phyloP scores from a whole-genome alignment of 768 basidiomycete genomes.

The Leccinum aurantiacum region DNA sequence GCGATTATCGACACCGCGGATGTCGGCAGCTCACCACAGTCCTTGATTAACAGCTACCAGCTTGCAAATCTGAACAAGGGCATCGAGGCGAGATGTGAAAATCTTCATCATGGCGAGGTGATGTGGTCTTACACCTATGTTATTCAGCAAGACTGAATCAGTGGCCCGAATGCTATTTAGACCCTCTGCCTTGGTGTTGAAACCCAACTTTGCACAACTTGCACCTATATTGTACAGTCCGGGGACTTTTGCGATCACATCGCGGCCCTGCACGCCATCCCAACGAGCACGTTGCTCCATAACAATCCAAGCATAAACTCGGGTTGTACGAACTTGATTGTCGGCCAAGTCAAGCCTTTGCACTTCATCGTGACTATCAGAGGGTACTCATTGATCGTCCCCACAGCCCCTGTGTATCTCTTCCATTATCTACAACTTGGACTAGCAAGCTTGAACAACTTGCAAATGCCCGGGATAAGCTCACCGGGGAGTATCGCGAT shows the following conservation, averaged over 20 bases:
- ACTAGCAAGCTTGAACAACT: conserved; percentile 1
- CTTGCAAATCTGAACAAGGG: conserved; percentile 48
- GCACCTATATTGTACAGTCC: conserved; percentile 45
- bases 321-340: conserved; percentile 52
- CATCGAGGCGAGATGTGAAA: conserved; percentile 51
- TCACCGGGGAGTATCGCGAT: background rate
- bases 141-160: background rate
- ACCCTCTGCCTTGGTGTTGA: conserved; percentile 53
- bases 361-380: background rate
- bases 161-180: conserved; percentile 19
- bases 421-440: conserved; percentile 13
- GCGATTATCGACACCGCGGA: background rate
- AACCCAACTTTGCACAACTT: conserved; percentile 37
- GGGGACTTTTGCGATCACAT: conserved; percentile 56
- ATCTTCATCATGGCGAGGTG: conserved; percentile 53
- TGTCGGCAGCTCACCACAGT: background rate
- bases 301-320: conserved; percentile 68
- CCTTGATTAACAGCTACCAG: conserved; percentile 46
- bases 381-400: conserved; percentile 1
- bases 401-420: conserved; percentile 31
- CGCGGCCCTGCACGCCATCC: conserved; percentile 40
- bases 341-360: conserved; percentile 48
- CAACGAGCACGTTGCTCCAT: conserved; percentile 43
- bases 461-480: background rate
- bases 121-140: background rate